Evolutionary conservation across 2,329 filamentous ascomycete species (phyloP).

Genomic region (Aspergillus persii): DNA sequence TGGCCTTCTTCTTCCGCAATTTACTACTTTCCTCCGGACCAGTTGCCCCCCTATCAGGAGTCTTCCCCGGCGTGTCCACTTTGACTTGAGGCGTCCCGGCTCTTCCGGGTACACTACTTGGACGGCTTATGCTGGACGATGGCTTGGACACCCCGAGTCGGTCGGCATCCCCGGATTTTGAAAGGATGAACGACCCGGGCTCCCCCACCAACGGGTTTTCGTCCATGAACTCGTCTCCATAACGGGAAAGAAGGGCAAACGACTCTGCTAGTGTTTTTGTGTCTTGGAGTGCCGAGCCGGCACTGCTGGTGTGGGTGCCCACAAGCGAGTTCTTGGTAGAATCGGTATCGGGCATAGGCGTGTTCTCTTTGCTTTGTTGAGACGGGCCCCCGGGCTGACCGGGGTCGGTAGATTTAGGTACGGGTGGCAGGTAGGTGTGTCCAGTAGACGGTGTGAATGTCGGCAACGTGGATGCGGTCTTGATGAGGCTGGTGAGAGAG

Average conservation of each 20-base stretch:
- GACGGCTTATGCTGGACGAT: slow-evolving; percentile 6
- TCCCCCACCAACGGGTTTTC: slow-evolving; percentile 63
- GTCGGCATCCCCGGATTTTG: slow-evolving; percentile 37
- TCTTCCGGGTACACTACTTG: slow-evolving; percentile 10
- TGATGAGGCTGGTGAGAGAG: slow-evolving; percentile 55
- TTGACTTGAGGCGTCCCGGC: slow-evolving; percentile 34
- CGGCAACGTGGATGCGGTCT: slow-evolving; percentile 53
- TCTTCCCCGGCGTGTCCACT: slow-evolving; percentile 32
- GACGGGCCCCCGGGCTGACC: slow-evolving; percentile 33
- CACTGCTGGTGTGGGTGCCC: slow-evolving; percentile 18
- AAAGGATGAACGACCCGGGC: slow-evolving; percentile 61
- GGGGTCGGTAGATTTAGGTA: slow-evolving; percentile 39
- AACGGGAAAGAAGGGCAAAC: slow-evolving; percentile 51
- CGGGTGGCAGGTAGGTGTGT: slow-evolving; percentile 57
- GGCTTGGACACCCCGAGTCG: slow-evolving; percentile 22
- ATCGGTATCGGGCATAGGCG: slow-evolving; percentile 44
- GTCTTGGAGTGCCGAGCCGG: slow-evolving; percentile 32
- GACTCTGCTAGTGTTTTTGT: slow-evolving; percentile 47
- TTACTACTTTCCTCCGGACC: slow-evolving; percentile 35
- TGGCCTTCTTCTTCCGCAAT: slow-evolving; percentile 36
- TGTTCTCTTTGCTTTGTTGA: slow-evolving; percentile 50
- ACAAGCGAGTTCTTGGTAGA: slow-evolving; percentile 28
- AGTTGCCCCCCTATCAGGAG: slow-evolving; percentile 26
- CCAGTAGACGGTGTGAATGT: slow-evolving; percentile 59
- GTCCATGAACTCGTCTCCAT: slow-evolving; percentile 62